These are phyloP conservation scores for Penicillium silybi DNA, from an alignment of 495 filamentous ascomycete genomes.

Conservation along the genomic window DNA sequence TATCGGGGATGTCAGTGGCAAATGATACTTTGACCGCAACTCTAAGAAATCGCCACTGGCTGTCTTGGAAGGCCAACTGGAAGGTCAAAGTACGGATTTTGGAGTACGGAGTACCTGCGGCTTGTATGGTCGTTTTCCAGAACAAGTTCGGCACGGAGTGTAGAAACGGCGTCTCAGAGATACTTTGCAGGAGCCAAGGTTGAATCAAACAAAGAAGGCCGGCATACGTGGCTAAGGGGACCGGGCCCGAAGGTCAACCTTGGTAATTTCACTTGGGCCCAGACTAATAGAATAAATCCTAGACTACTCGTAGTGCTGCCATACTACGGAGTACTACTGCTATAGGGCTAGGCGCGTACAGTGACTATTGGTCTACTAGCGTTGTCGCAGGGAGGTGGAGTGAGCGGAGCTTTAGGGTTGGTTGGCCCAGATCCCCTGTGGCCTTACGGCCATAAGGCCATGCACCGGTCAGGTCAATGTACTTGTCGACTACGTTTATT, in stretches of 20 bases:
- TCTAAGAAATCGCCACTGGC: neutral
- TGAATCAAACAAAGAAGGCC: neutral
- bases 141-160: too few relatives aligned
- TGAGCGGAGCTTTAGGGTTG: neutral
- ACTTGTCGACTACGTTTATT: neutral
- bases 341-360: neutral
- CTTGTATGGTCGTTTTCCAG: too few relatives aligned
- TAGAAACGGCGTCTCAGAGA: too few relatives aligned
- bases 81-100: too few relatives aligned
- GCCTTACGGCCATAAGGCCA: neutral
- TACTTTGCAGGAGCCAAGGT: neutral
- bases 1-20: constrained; percentile 14
- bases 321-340: too few relatives aligned
- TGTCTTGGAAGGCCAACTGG: too few relatives aligned
- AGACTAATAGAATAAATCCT: neutral
- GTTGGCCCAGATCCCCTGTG: neutral
- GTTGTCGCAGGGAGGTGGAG: neutral
- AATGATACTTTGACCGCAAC: constrained; percentile 22
- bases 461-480: neutral
- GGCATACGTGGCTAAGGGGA: constrained; percentile 15
- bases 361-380: neutral
- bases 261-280: neutral
- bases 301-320: neutral
- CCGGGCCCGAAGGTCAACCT: neutral
- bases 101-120: too few relatives aligned